phyloP scores from a whole-genome alignment of 2,329 filamentous ascomycete genomes.

The Dryadomyces quercivorus region DNA sequence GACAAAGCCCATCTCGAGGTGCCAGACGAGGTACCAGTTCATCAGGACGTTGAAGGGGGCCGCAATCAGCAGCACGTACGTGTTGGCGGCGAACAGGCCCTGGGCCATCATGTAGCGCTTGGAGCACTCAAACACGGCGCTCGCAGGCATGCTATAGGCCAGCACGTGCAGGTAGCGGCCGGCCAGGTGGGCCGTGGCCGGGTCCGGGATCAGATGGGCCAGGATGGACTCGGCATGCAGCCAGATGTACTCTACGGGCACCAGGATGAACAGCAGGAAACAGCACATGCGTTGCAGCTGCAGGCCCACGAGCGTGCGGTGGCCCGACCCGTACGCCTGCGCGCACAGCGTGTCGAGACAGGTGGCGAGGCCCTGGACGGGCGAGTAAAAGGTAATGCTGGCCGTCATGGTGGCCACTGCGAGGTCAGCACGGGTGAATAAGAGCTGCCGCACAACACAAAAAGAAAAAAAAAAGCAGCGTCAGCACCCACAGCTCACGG shows the following conservation, averaged over 20 bases:
- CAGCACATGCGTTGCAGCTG: conserved; percentile 72
- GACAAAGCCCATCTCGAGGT: conserved; percentile 53
- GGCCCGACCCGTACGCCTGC: conserved; percentile 86
- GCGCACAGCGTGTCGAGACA: conserved; percentile 86
- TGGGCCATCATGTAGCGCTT: conserved; percentile 78
- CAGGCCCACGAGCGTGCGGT: conserved; percentile 75
- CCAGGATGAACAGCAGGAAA: conserved; percentile 56
- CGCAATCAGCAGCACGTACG: conserved; percentile 64
- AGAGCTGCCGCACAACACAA: too few species aligned
- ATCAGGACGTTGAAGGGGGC: conserved; percentile 66
- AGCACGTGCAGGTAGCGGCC: conserved; percentile 63
- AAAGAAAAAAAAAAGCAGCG: not conserved
- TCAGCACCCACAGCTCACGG: conserved; percentile 38
- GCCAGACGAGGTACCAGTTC: conserved; percentile 73
- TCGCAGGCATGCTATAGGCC: conserved; percentile 60
- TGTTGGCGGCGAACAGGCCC: conserved; percentile 67
- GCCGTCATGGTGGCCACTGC: conserved; percentile 62
- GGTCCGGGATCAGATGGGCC: conserved; percentile 53
- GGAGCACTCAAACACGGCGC: conserved; percentile 61
- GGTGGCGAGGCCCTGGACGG: conserved; percentile 77
- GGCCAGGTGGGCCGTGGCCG: conserved; percentile 56
- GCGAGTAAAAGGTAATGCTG: conserved; percentile 65
- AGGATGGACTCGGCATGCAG: conserved; percentile 54
- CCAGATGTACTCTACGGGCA: conserved; percentile 63
- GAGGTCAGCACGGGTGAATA: too few species aligned